Conservation (phyloP, 148 eudicot genomes). For the Polygonum maritimum region DNA sequence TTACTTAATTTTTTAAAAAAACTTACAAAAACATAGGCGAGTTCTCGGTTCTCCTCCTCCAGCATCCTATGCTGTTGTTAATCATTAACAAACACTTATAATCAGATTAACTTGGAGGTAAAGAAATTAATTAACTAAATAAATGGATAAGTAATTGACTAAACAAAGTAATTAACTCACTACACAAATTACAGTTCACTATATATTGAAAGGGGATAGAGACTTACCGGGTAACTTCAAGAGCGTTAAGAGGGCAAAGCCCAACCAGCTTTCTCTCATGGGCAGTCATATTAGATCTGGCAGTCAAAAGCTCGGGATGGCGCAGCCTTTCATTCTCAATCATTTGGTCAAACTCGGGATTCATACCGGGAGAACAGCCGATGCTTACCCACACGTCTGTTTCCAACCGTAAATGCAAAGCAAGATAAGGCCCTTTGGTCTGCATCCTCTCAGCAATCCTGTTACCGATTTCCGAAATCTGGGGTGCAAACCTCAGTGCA, state of each 20-base stretch:
- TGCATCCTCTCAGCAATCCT: constrained; percentile 81
- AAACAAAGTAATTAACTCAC: too few species aligned
- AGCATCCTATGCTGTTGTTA: constrained; percentile 36
- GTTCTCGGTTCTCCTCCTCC: constrained; percentile 51
- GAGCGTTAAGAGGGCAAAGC: constrained; percentile 83
- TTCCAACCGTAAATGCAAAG: constrained; percentile 90
- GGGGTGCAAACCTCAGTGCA: constrained; percentile 80
- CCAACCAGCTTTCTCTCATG: constrained; percentile 89
- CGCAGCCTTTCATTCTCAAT: constrained; percentile 52
- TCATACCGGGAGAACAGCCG: constrained; percentile 89
- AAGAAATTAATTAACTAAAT: neutral
- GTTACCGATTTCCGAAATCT: constrained; percentile 57
- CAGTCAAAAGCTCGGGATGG: constrained; percentile 79
- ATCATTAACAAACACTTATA: neutral
- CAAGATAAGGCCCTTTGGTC: constrained; percentile 76
- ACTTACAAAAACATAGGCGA: constrained; percentile 35
- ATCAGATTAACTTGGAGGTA: neutral
- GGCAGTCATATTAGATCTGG: constrained; percentile 77
- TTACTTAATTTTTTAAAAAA: neutral
- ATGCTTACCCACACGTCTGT: constrained; percentile 97
- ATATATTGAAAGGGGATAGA: neutral
- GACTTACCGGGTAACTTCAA: constrained; percentile 74
- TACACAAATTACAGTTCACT: neutral
- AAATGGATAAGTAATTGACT: neutral
- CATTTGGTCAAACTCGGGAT: constrained; percentile 52